Evolutionary conservation across 2,329 filamentous ascomycete genomes (phyloP), one percentile per base, ranked within the genome.

Genomic region (Alternaria sp.): DNA sequence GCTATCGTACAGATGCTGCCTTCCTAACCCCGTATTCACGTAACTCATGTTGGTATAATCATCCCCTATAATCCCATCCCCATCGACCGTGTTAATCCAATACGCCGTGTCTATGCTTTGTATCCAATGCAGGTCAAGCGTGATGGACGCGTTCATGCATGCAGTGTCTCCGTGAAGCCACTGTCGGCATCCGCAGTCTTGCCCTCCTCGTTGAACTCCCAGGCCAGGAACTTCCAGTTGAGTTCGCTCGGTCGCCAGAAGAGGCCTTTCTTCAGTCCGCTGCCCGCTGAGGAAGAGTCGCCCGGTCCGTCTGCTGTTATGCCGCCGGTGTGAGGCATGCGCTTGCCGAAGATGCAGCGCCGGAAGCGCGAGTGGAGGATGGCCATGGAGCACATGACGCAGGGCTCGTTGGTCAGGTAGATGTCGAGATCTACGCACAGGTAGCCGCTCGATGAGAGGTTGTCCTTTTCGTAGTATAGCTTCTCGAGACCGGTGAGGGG

Each of bases 371-470:
- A 97, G 77, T 98, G 94, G 21, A 98, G 85, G 71, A 98, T 91
- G 1, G 93, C 96, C 96, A 98, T 98, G 36, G 92, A 93, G 81
- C 96, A 99, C 88, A 97, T 96, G 64, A 97, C 88, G 77, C 96
- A 99, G 6, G 96, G 96, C 81, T 99, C 96, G 76, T 98, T 94
- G 3, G 94, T 97, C 64, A 96, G 85, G 81, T 97, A 98, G 60
- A 99, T 87, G 80, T 98, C 95, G 28, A 99, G 86, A 58, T 93
- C 92, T 69, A 97, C 93, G 81, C 95, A 98, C 19, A 99, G 88
- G 78, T 99, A 99, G 57, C 95, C 95, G 69, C 93, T 92, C 30
- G 88, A 86, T 68, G 85, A 87, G 74, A 90, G 91, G 71, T 90
- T 89, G 71, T 87, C 73, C 36, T 70, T 82, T 52, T 85, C 83